A percentile compares a stretch with the other conserved stretches of the same genome.
These are phyloP conservation scores for Vaccinium macrocarpon DNA, from an alignment of 148 eudicot genomes.

Conservation along the genomic window DNA sequence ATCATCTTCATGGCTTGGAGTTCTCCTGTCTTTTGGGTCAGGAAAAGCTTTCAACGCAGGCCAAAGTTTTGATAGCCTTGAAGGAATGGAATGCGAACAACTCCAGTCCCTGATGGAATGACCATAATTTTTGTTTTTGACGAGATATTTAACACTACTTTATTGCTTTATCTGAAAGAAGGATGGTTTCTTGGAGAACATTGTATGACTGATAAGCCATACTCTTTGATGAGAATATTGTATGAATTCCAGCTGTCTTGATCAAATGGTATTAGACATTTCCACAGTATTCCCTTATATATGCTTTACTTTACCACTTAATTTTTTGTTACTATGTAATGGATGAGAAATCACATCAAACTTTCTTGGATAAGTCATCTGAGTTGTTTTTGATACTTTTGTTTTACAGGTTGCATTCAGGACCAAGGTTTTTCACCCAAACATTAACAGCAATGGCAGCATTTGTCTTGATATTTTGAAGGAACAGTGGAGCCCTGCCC, in stretches of 20 bases:
- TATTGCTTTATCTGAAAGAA: neutral
- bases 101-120: neutral
- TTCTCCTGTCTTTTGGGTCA: too few species aligned
- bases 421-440: constrained; percentile 13
- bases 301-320: neutral
- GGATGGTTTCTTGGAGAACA: neutral
- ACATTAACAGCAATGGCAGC: constrained; percentile 17
- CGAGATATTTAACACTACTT: neutral
- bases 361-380: neutral
- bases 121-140: neutral
- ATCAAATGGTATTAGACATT: neutral
- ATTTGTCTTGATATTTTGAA: constrained; percentile 13
- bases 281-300: neutral
- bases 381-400: neutral
- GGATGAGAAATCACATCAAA: too few species aligned
- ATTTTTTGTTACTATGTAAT: neutral
- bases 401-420: constrained; percentile 15
- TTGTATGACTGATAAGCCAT: neutral
- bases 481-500: constrained; percentile 16
- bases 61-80: neutral
- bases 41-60: too few species aligned
- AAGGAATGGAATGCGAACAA: neutral
- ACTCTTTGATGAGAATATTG: neutral
- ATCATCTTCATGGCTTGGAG: too few species aligned
- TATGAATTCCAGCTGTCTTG: neutral